Base-by-base conservation (phyloP, 495 filamentous ascomycete species). In the Aspergillus coremiiformis region DNA sequence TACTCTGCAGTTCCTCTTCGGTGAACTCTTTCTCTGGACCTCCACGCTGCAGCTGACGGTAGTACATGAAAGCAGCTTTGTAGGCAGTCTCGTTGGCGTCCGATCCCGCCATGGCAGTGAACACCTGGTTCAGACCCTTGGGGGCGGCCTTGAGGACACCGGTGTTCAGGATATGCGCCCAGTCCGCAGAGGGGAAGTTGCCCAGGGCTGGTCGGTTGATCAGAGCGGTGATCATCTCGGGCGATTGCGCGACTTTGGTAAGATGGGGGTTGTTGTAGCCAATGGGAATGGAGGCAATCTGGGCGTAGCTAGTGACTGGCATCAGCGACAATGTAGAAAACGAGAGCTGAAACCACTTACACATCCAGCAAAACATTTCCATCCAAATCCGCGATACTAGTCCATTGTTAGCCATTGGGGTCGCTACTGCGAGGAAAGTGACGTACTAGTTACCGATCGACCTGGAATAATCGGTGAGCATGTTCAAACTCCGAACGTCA, bases 71-170 rank as follows among this genome's bases (percentile, higher is more conserved):
- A 49, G 93, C 93, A 32, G 93, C 93, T 71, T 98, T 98, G 79
- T 91, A 99, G 45, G 94, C 94, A n/a, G 89, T 90, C 71, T 99
- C 94, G 75, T 96, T 97, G 68, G 93, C 94, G 65, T 98, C 93
- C 8, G 90, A 95, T 57, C 93, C 93, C 47, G 92, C 83, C 82
- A 90, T 89, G 58, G 86, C 92, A 21, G 93, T 98, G 79, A 97
- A 97, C 60, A 98, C 93, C 69, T 97, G 90, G 78, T 94, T 73
- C 59, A 96, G 75, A 15, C 94, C 93, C 66, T 86, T 89, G 42
- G 93, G 93, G 5, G 94, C 90, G 46, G 88, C 92, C 62, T 79
- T 84, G 55, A 98, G 82, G 44, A 95, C 81, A 65, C 90, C 90
- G n/a, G 84, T 86, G 71, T 85, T 81, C 56, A 98, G 81, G 53